Base-by-base conservation (phyloP, 139 green algal genomes). In the Pleodorina starrii region DNA sequence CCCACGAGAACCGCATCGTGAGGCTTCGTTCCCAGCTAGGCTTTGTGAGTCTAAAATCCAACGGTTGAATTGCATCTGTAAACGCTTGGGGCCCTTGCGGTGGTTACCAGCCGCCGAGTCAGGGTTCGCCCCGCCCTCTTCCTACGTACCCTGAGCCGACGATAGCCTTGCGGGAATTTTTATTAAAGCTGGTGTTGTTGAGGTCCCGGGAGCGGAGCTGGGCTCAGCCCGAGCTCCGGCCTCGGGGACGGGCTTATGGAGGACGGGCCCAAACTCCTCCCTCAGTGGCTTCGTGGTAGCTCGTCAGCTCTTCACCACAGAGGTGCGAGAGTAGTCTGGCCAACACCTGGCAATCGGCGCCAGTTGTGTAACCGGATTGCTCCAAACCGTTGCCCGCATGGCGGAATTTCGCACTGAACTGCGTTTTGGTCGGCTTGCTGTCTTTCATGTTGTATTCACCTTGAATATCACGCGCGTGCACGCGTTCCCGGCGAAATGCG, bases 231-330 rank as follows among this genome's bases (percentile, higher is more conserved):
- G 44, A 44, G 44, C 29, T 44, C 74, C 44, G 74, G 50, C 50
- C 48, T 69, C 16, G 32, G 32, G 35, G 75, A 25, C n/a, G 27
- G 46, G 44, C 75, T 29, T 84, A 84, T 84, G 77, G 77, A 84
- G 77, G 77, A 84, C 48, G 44, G 74, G 44, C 74, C 74, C 43
- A 82, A 82, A 63, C 50, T 84, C 23, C 50, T 72, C 48, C 77
- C 77, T 36, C 77, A 84, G 32, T 84, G 77, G 77, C 51, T 84
- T 38, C 77, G 77, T 40, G 35, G 35, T 50, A 84, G 36, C 35
- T 84, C 77, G 35, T 84, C 77, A 21, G 48, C 48, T 27, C 77
- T 84, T 84, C 77, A 72, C 35, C 32, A 84, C 17, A 32, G 77
- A 84, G 77, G 77, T 84, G 25, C 71, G 19, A 66, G 21, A 66